phyloP scores from a whole-genome alignment of 805 yeast genomes.

The Saccharomycopsis vini region DNA sequence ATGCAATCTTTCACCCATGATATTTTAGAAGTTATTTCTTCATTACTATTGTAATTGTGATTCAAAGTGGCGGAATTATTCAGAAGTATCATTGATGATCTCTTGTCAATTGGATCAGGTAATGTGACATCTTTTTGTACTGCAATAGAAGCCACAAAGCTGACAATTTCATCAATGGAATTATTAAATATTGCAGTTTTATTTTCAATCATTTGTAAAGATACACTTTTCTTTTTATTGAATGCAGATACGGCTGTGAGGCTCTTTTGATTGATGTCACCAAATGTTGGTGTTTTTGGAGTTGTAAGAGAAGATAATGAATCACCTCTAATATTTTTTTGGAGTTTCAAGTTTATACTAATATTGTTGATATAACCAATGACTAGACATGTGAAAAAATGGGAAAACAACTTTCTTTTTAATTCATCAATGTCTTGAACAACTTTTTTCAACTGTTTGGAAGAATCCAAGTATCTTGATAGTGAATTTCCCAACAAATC shows the following conservation, averaged over 20 bases:
- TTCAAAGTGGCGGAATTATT: no score
- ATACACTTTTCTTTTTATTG: not conserved
- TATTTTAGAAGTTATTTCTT: conserved; percentile 12
- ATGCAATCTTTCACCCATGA: conserved; percentile 18
- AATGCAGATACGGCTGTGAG: no score
- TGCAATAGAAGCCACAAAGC: conserved; percentile 15
- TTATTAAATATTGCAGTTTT: conserved; percentile 16
- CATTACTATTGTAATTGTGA: conserved; percentile 3
- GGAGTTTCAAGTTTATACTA: conserved; percentile 17
- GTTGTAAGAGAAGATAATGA: conserved; percentile 9
- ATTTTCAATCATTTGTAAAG: conserved; percentile 15
- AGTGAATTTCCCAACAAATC: conserved; percentile 14
- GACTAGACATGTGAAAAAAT: conserved; percentile 18
- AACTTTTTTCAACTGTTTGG: conserved; percentile 6
- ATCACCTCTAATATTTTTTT: conserved; percentile 14
- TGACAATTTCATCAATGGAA: conserved; percentile 18
- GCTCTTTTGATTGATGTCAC: no score
- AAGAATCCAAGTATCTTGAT: conserved; percentile 5
- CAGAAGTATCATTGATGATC: conserved; percentile 10
- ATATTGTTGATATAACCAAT: conserved; percentile 19
- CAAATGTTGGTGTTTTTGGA: conserved; percentile 9
- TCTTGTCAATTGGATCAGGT: conserved; percentile 14
- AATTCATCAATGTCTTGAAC: conserved; percentile 4
- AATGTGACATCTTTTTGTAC: conserved; percentile 16
- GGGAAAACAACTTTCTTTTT: conserved; percentile 13